phyloP scores from a whole-genome alignment of 2,329 filamentous ascomycete species.

The Epichloe coenophiala region DNA sequence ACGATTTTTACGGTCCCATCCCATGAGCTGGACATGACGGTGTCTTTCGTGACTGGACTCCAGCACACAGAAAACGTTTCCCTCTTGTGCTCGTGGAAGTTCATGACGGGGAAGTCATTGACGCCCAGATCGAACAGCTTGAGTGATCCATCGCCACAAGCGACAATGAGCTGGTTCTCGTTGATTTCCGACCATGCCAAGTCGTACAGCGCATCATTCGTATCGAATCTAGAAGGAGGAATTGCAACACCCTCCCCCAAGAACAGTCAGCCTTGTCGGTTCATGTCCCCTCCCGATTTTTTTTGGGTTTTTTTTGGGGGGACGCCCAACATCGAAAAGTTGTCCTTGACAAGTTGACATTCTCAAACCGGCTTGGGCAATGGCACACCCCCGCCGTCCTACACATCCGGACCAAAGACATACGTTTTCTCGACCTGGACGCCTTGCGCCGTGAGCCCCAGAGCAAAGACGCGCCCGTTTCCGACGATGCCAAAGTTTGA shows the following conservation, averaged over 20 bases:
- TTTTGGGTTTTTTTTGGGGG: too few species aligned
- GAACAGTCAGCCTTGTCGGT: not conserved
- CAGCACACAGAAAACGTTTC: constrained; percentile 89
- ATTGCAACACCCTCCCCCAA: not conserved
- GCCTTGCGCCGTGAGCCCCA: constrained; percentile 71
- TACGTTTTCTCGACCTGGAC: constrained; percentile 75
- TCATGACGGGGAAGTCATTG: constrained; percentile 74
- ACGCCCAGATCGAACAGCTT: constrained; percentile 85
- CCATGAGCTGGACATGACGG: constrained; percentile 86
- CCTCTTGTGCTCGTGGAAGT: constrained; percentile 84
- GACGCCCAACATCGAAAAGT: too few species aligned
- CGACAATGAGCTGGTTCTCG: constrained; percentile 83
- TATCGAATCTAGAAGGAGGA: constrained; percentile 60
- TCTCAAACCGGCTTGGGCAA: too few species aligned
- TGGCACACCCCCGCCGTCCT: too few species aligned
- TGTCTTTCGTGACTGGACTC: constrained; percentile 84
- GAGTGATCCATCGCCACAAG: constrained; percentile 84
- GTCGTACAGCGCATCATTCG: constrained; percentile 93
- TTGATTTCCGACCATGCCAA: constrained; percentile 91
- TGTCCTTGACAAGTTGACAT: too few species aligned
- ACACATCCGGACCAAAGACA: constrained; percentile 8
- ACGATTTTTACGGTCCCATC: constrained; percentile 89
- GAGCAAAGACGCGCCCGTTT: constrained; percentile 78
- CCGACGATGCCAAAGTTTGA: constrained; percentile 95
- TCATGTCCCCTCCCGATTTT: too few species aligned